A percentile compares a stretch with the other conserved stretches of the same genome.
Evolutionary conservation across 371 early-diverging fungal genomes (phyloP).

Genomic region (Rhizopus microsporus): DNA sequence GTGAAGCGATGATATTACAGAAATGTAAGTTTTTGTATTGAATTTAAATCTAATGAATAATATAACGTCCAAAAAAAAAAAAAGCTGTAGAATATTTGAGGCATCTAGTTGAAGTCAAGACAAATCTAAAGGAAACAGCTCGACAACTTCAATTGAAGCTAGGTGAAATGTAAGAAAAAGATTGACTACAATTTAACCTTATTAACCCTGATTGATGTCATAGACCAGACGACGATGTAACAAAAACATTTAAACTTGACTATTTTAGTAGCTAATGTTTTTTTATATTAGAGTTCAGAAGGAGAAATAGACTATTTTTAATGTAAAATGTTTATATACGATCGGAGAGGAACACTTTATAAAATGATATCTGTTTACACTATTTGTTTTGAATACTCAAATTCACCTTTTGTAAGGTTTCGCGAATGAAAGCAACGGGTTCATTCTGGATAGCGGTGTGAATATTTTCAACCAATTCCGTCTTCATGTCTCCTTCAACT

Average conservation of each 20-base stretch:
- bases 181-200: not conserved
- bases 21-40: slow-evolving; percentile 15
- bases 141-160: slow-evolving; percentile 19
- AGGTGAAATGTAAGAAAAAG: slow-evolving; percentile 24
- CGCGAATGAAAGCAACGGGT: slow-evolving; percentile 24
- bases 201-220: not conserved
- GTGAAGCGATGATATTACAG: slow-evolving; percentile 48
- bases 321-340: no score
- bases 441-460: slow-evolving; percentile 18
- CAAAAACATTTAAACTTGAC: not conserved
- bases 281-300: slow-evolving; percentile 24
- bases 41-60: not conserved
- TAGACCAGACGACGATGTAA: slow-evolving; percentile 33
- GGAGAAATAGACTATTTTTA: slow-evolving; percentile 19
- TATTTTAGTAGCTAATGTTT: not conserved
- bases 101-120: slow-evolving; percentile 22
- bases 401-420: slow-evolving; percentile 27
- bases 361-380: not conserved
- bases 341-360: not conserved
- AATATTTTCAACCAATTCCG: slow-evolving; percentile 5
- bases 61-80: not conserved
- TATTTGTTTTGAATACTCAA: slow-evolving; percentile 8
- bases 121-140: slow-evolving; percentile 21
- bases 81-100: slow-evolving; percentile 24
- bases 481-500: slow-evolving; percentile 22